Evolutionary conservation across 2,329 filamentous ascomycete genomes (phyloP), one percentile per base, ranked within the genome.

Genomic region (Colletotrichum sansevieriae): DNA sequence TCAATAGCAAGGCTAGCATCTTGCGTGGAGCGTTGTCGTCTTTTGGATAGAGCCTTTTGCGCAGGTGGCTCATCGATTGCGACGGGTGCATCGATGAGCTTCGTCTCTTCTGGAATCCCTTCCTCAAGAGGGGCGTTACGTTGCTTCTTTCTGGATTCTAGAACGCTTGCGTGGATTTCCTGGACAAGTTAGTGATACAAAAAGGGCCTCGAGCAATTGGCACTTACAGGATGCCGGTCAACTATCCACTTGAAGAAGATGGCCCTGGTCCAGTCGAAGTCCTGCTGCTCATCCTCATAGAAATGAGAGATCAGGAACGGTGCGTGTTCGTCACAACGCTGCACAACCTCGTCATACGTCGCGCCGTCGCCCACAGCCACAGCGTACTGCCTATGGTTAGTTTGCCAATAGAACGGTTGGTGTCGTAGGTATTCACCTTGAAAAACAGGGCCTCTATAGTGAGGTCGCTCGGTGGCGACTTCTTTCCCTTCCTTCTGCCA

Each of bases 251-350:
- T 80, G 67, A 83, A 80, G 68, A 90, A 86, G 5, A 75, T 75
- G 0, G 85, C 88, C 3, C 72, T 59, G 9, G 72, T 71, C 85
- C 85, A 87, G 41, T 80, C 76, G 29, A 83, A 75, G 0, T 75
- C 71, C 65, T 82, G 82, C 57, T 83, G 29, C 9, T 29, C 29
- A 33, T 70, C 70, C 41, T 71, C 83, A 2, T 79, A 74, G 54
- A 88, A 85, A 64, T 89, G 87, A 4, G 81, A 80, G 12, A 87
- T 78, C 2, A 90, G 76, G 68, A 88, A 88, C 1, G 80, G 74
- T 1, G 83, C 84, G 69, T 88, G 85, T 18, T 83, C 80, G 41
- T 80, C 72, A 61, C 84, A 85, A 29, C 83, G 79, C 15, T 80
- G 75, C 9, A 82, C 75, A 1, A 84, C 84, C 62, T 89, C 87